Conservation (phyloP, 306 rosid species). For the Quercus cerris region DNA sequence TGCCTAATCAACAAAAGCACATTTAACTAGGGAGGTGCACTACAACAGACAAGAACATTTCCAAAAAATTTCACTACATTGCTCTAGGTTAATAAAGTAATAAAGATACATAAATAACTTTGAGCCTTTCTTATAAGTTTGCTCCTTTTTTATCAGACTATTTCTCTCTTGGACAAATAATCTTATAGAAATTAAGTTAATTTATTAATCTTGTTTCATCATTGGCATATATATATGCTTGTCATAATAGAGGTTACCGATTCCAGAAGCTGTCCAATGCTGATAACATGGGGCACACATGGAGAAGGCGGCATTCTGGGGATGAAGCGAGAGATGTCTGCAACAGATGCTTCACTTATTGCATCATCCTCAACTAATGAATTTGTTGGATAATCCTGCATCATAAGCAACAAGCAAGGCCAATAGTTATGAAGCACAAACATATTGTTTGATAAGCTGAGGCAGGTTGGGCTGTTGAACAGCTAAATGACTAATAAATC, state of each 20-base stretch:
- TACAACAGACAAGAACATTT: background rate
- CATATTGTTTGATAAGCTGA: background rate
- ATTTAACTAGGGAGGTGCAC: background rate
- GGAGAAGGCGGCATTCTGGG: slow-evolving; percentile 66
- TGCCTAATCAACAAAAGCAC: background rate
- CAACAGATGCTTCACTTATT: slow-evolving; percentile 79
- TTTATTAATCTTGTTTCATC: background rate
- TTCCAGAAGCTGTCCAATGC: slow-evolving; percentile 92
- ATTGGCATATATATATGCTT: background rate
- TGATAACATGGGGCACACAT: slow-evolving; percentile 57
- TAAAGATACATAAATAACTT: too few species aligned
- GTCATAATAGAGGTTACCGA: slow-evolving; percentile 47
- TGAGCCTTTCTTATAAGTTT: too few species aligned
- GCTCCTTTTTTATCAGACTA: too few species aligned
- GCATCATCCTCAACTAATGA: slow-evolving; percentile 69
- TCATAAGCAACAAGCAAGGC: background rate
- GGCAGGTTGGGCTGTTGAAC: background rate
- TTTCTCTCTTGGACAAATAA: background rate
- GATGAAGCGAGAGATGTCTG: slow-evolving; percentile 63
- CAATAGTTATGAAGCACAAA: too few species aligned
- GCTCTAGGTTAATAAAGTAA: too few species aligned
- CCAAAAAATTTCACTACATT: too few species aligned
- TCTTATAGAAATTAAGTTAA: background rate
- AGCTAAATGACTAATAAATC: background rate
- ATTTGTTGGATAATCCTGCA: slow-evolving; percentile 71